Evolutionary conservation across 73 alveolate species (phyloP).

Genomic region (Tetrahymena malaccensis): DNA sequence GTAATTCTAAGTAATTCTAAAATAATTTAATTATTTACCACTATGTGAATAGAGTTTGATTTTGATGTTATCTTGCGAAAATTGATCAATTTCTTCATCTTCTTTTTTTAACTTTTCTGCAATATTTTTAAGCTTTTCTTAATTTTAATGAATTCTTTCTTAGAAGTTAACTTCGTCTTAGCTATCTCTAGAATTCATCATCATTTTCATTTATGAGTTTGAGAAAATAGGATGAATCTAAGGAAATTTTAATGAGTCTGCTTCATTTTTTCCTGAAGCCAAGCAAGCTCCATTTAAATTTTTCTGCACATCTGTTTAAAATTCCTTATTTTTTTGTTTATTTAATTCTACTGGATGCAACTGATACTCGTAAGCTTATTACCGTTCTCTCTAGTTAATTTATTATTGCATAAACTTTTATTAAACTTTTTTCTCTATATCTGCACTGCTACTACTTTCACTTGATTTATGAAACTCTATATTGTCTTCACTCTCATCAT

Average conservation of each 20-base stretch:
- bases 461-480: background rate
- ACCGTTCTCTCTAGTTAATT: background rate
- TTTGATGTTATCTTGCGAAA: background rate
- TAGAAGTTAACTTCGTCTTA: background rate
- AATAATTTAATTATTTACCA: background rate
- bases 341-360: background rate
- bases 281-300: background rate
- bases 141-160: background rate
- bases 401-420: background rate
- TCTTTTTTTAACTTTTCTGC: background rate
- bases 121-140: background rate
- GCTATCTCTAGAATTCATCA: background rate
- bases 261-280: background rate
- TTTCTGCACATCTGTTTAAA: background rate
- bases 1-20: background rate
- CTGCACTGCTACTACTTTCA: background rate
- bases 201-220: background rate
- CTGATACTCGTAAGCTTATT: background rate
- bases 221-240: background rate
- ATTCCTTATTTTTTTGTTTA: background rate
- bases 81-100: background rate
- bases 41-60: background rate
- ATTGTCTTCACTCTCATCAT: background rate
- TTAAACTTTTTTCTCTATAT: background rate
- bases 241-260: background rate